Base-by-base conservation (phyloP, 768 basidiomycete genomes). In the Boletus rufocinnamomeus region DNA sequence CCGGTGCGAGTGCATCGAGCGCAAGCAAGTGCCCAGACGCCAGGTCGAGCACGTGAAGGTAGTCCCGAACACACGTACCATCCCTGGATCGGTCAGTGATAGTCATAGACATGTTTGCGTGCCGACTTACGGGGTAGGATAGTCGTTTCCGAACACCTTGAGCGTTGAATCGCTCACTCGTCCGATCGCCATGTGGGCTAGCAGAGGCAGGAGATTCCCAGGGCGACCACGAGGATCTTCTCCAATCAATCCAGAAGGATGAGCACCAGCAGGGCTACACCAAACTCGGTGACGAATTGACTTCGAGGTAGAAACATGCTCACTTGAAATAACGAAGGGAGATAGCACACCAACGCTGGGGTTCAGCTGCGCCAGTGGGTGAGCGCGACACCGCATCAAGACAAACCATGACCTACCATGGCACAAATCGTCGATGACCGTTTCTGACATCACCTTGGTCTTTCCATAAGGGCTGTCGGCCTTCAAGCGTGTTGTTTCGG, bases 301-400 rank as follows among this genome's bases (percentile, higher is more conserved):
- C 51, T 16, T 16, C 2, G 30, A 45, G 6, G 28, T 1, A 49
- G 48, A 56, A n/a, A n/a, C 27, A 46, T 27, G 71, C 81, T 71
- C 63, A 92, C 90, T 99, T 99, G 89, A 99, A 99, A 76, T 98
- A 99, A 55, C 97, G 84, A 62, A 98, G 79, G 46, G 92, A 91
- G 69, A 97, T 84, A 0, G 86, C 91, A 38, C 85, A 79, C 91
- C 92, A 96, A 63, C 76, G 79, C 61, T 79, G 71, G 4, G 81
- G 78, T 66, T 92, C 84, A 56, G 93, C 91, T 91, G 72, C 48
- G 56, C 34, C 25, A 16, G 6, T 11, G 30, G 56, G 44, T 66
- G n/a, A 61, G 61, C 43, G 50, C 58, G 45, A 54, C 35, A 25
- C 7, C 7, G 2, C 25, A 8, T 19, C 27, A 2, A 62, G 50